A percentile compares a stretch with the other conserved stretches of the same genome.
Conservation (phyloP, 345 rosid genomes). For the Camelina hispida region DNA sequence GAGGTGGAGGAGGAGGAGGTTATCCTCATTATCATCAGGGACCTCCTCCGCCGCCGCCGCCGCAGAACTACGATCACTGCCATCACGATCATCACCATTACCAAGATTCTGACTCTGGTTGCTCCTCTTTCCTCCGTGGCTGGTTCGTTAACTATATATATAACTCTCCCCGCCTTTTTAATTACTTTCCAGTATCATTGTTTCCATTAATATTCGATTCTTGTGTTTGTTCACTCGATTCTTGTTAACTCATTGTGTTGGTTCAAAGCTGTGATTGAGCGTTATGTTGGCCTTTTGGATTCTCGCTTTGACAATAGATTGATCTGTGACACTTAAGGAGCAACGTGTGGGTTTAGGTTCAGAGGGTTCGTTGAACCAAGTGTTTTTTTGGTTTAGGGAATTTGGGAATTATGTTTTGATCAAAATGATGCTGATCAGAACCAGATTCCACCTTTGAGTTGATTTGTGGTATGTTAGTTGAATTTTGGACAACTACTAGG, state of each 20-base stretch:
- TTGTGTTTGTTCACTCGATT: not conserved
- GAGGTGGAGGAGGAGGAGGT: too few species aligned
- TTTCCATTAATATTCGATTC: not conserved
- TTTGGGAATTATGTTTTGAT: not conserved
- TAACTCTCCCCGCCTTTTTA: slow-evolving; percentile 11
- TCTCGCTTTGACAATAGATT: slow-evolving; percentile 4
- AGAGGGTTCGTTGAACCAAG: too few species aligned
- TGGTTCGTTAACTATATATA: slow-evolving; percentile 57
- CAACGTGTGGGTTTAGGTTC: slow-evolving; percentile 23
- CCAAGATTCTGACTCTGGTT: slow-evolving; percentile 54
- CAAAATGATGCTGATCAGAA: slow-evolving; percentile 28
- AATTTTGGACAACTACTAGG: slow-evolving; percentile 13
- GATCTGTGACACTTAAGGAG: slow-evolving; percentile 24
- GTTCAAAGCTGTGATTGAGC: slow-evolving; percentile 4
- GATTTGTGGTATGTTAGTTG: slow-evolving; percentile 33
- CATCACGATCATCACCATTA: slow-evolving; percentile 63
- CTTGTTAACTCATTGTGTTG: slow-evolving; percentile 7
- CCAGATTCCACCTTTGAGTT: slow-evolving; percentile 35
- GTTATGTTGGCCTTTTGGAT: not conserved
- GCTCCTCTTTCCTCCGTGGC: slow-evolving; percentile 67
- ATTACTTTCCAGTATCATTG: not conserved
- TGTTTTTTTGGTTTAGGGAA: not conserved
- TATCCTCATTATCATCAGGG: slow-evolving; percentile 46
- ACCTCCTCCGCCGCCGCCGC: slow-evolving; percentile 56
- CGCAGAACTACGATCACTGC: slow-evolving; percentile 48